Conservation (phyloP, 345 rosid species). For the Nephelium lappaceum region DNA sequence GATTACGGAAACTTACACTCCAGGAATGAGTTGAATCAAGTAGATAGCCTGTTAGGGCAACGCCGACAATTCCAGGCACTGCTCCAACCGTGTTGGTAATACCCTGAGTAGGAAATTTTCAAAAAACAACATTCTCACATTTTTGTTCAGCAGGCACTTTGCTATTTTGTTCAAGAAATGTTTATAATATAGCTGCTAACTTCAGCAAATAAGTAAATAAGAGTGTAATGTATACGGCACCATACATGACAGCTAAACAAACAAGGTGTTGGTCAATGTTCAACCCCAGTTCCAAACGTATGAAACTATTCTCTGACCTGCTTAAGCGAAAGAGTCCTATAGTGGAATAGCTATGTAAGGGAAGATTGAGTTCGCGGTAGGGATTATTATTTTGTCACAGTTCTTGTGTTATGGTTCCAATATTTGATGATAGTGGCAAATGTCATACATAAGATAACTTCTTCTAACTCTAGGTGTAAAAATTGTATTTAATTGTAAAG, state of each 20-base stretch:
- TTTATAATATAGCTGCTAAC: not conserved
- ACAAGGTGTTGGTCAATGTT: not conserved
- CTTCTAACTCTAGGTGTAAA: not conserved
- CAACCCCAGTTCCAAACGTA: not conserved
- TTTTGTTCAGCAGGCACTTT: no score
- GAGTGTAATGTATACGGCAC: not conserved
- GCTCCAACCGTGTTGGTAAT: slow-evolving; percentile 94
- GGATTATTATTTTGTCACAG: not conserved
- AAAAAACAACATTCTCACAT: not conserved
- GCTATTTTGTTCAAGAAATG: no score
- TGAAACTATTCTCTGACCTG: not conserved
- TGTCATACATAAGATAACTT: not conserved
- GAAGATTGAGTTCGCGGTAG: not conserved
- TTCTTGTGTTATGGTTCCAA: slow-evolving; percentile 1
- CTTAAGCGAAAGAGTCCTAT: not conserved
- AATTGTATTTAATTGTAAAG: not conserved
- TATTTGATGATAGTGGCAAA: not conserved
- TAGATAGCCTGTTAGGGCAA: slow-evolving; percentile 88
- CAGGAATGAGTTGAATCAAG: slow-evolving; percentile 93
- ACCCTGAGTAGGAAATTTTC: slow-evolving; percentile 49
- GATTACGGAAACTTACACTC: slow-evolving; percentile 68
- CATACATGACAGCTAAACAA: not conserved
- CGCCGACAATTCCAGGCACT: slow-evolving; percentile 88
- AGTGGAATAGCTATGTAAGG: not conserved
- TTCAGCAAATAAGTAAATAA: not conserved